Evolutionary conservation across 2,329 filamentous ascomycete species (phyloP), one percentile per base, ranked within the genome.

Genomic region (Xylariaceae sp.): DNA sequence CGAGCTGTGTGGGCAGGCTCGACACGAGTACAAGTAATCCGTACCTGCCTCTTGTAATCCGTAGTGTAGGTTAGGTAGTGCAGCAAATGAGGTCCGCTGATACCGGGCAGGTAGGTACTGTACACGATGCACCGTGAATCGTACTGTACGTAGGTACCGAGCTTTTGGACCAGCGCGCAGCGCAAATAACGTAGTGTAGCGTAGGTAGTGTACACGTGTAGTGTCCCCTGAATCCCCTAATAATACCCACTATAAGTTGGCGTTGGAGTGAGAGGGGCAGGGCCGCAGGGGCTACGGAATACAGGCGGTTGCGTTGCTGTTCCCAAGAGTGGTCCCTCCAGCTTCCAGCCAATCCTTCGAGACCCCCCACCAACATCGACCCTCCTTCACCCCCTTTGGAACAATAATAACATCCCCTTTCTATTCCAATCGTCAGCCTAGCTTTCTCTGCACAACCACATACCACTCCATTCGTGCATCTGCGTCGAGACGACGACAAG

Each of bases 351-450:
- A 64, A 64, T 64, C 60, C 62, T 56, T 52, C 62, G 42, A 58
- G 2, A 49, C 47, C 52, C 62, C 60, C 62, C 60, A 54, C 57
- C 62, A 58, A 58, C 55, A 50, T 39, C 59, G 59, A 44, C 57
- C 62, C 57, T 59, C 59, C 54, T 62, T 59, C 47, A 55, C 59
- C 59, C 37, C 62, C 58, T 60, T 64, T 60, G 55, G 60, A 64
- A 57, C 55, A 62, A 59, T 61, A 58, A 57, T 57, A 62, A 55
- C 13, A 35, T 45, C 58, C 62, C 62, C 61, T 61, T 59, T 60
- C 62, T 34, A 6, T 18, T 50, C 56, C 56, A 59, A 61, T 58
- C 17, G 57, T 54, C 59, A 15, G 57, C 54, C 62, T 56, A 63
- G 62, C 57, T 56, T 55, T 47, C 45, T 55, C 17, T 35, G 55